phyloP scores from a whole-genome alignment of 305 asterid species.

The Solanum hybrid region DNA sequence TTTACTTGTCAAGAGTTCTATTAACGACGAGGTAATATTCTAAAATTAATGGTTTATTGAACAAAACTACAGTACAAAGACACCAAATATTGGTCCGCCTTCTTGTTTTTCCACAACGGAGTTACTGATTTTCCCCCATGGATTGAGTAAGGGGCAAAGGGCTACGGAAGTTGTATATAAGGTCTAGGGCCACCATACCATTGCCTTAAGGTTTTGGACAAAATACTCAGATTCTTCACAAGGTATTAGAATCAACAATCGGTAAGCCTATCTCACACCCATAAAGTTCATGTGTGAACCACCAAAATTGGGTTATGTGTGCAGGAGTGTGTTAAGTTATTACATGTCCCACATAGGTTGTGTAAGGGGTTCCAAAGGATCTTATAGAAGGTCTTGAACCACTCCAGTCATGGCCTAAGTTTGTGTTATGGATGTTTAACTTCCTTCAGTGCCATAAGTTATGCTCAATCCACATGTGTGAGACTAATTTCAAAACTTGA shows the following conservation, averaged over 20 bases:
- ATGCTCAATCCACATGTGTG: neutral
- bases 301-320: neutral
- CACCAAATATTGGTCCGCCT: neutral
- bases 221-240: neutral
- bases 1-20: neutral
- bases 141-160: neutral
- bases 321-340: neutral
- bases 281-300: neutral
- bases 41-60: neutral
- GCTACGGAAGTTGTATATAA: neutral
- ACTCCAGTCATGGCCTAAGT: neutral
- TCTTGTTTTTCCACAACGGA: neutral
- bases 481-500: neutral
- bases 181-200: neutral
- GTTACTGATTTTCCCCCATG: neutral
- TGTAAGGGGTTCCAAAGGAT: neutral
- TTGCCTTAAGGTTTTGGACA: neutral
- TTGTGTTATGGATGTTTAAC: neutral
- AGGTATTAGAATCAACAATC: neutral
- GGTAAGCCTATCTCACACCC: neutral
- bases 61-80: neutral
- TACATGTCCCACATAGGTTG: neutral
- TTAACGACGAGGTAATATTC: neutral
- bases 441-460: neutral
- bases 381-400: neutral